These are phyloP conservation scores for Nakaseomyces uthaithaninus DNA, from an alignment of 1,139 yeast species.

Conservation along the genomic window DNA sequence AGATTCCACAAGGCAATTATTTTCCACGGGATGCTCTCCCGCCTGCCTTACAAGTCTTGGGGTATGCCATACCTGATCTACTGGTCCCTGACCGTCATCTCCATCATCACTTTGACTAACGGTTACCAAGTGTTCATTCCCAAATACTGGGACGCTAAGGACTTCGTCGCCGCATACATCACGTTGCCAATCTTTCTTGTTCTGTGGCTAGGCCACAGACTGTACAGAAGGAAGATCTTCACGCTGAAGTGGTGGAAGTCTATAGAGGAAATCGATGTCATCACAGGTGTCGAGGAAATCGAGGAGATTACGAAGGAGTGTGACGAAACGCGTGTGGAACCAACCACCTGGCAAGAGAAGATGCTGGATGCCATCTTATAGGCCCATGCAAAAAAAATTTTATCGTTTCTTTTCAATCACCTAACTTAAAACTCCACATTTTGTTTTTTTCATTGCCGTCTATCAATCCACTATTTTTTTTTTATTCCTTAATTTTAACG, in stretches of 20 bases:
- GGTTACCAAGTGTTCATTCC: constrained; percentile 48
- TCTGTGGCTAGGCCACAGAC: constrained; percentile 37
- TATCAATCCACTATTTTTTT: no score
- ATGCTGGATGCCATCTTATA: constrained; percentile 23
- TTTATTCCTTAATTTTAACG: no score
- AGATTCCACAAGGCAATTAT: constrained; percentile 57
- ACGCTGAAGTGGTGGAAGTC: constrained; percentile 19
- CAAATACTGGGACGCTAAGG: constrained; percentile 36
- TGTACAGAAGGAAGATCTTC: constrained; percentile 13
- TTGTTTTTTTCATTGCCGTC: not conserved
- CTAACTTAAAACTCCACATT: no score
- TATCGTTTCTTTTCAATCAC: no score
- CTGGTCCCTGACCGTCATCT: constrained; percentile 38
- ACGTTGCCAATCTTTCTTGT: constrained; percentile 48
- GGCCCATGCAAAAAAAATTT: no score
- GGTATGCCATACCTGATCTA: constrained; percentile 47
- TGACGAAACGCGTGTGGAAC: constrained; percentile 21
- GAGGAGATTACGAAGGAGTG: constrained; percentile 23
- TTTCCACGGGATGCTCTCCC: constrained; percentile 43
- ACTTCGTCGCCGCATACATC: constrained; percentile 55
- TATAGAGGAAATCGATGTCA: constrained; percentile 27
- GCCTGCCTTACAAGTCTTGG: constrained; percentile 41
- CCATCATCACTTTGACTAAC: constrained; percentile 45
- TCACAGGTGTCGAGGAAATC: constrained; percentile 25
- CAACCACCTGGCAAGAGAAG: constrained; percentile 19